phyloP scores from a whole-genome alignment of 331 rosid genomes.

The Rhamnella rubrinervis region DNA sequence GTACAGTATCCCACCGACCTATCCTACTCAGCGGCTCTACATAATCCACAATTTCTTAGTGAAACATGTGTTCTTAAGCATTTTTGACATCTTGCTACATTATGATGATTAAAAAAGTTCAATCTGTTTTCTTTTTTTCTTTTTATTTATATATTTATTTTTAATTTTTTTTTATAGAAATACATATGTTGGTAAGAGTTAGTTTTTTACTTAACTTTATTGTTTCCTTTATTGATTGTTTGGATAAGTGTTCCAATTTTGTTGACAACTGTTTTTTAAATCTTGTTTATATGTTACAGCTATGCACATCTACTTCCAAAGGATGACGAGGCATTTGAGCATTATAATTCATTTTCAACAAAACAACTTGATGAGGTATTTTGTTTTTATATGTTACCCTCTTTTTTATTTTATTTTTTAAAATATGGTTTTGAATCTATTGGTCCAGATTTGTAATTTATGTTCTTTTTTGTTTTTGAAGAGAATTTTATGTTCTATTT shows the following conservation, averaged over 20 bases:
- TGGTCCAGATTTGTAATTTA: not conserved
- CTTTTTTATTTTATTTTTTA: not conserved
- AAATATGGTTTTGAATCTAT: not conserved
- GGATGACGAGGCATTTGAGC: slow-evolving; percentile 89
- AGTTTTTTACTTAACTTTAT: not conserved
- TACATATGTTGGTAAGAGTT: not conserved
- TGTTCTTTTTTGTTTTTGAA: not conserved
- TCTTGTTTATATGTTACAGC: slow-evolving; percentile 35
- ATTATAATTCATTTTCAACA: slow-evolving; percentile 66
- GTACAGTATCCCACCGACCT: not conserved
- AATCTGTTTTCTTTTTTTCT: not conserved
- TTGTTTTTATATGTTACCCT: not conserved
- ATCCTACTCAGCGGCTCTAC: not conserved
- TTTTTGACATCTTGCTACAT: slow-evolving; percentile 1
- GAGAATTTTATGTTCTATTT: not conserved
- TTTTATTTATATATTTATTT: too few species aligned
- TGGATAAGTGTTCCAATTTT: slow-evolving; percentile 4
- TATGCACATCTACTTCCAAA: slow-evolving; percentile 88
- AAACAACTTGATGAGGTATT: slow-evolving; percentile 97
- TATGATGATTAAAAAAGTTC: not conserved
- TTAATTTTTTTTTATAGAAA: not conserved
- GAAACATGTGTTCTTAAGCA: not conserved
- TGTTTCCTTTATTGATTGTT: not conserved
- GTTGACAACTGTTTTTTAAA: slow-evolving; percentile 6
- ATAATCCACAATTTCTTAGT: not conserved